phyloP scores from a whole-genome alignment of 495 filamentous ascomycete genomes.

The Aspergillus kassunensis region DNA sequence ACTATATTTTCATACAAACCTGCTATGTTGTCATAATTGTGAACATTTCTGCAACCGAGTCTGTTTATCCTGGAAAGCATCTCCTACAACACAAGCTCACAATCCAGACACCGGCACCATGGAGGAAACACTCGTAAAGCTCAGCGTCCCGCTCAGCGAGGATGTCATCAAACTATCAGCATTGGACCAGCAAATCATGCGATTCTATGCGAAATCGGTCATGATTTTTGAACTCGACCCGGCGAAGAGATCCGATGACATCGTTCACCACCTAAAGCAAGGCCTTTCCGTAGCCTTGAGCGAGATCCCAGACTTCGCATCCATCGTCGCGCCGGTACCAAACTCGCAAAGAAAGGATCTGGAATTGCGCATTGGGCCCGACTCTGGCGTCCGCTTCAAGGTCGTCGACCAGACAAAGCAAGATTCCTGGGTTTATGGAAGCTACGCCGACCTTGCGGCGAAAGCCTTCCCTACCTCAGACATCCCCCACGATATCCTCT shows the following conservation, averaged over 20 bases:
- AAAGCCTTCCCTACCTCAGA: constrained; percentile 6
- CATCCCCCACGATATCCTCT: constrained; percentile 9
- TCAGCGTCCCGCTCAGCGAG: constrained; percentile 9
- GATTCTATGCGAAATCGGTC: constrained; percentile 1
- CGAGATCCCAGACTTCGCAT: constrained; percentile 8
- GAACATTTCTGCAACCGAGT: too few relatives aligned
- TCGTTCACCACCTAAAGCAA: constrained; percentile 6
- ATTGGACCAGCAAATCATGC: constrained; percentile 9
- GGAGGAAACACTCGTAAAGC: constrained; percentile 9
- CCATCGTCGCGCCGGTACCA: constrained; percentile 5
- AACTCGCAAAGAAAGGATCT: constrained; percentile 6
- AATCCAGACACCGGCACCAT: not conserved
- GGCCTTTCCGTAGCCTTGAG: constrained; percentile 6
- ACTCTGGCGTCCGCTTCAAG: constrained; percentile 4
- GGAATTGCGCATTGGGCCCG: constrained; percentile 3
- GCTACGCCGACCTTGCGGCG: constrained; percentile 6
- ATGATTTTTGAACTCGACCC: constrained; percentile 3
- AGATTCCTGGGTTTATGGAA: constrained; percentile 6
- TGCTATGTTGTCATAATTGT: not conserved
- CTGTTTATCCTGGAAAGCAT: too few relatives aligned
- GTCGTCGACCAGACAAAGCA: constrained; percentile 7
- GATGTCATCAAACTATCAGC: constrained; percentile 13
- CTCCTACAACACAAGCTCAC: too few relatives aligned
- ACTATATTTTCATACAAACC: too few relatives aligned
- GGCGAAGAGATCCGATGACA: not conserved